Conservation (phyloP, 345 rosid genomes). For the Gynandropsis gynandra region DNA sequence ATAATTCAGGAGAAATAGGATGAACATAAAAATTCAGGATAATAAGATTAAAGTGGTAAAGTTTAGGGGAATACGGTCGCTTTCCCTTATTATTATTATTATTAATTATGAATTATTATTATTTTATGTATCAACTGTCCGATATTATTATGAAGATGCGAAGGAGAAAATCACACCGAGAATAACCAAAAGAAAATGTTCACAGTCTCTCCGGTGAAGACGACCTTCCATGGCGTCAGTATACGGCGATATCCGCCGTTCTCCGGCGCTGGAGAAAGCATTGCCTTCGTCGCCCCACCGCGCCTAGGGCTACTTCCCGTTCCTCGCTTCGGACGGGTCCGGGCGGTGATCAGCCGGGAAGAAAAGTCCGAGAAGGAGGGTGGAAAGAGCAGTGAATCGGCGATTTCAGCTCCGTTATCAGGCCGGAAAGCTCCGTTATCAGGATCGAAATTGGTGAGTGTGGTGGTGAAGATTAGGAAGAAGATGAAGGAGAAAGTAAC, state of each 20-base stretch:
- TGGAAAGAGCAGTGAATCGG: constrained; percentile 19
- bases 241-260: constrained; percentile 29
- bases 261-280: constrained; percentile 2
- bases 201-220: constrained; percentile 32
- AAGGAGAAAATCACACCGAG: too few species aligned
- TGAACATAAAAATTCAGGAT: too few species aligned
- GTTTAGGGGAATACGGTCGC: too few species aligned
- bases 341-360: constrained; percentile 56
- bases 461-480: constrained; percentile 66
- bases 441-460: constrained; percentile 36
- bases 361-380: constrained; percentile 46
- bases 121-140: too few species aligned
- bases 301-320: constrained; percentile 9
- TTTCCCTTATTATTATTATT: too few species aligned
- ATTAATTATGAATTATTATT: too few species aligned
- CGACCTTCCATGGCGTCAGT: constrained; percentile 32
- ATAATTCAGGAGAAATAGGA: too few species aligned
- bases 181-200: constrained; percentile 28
- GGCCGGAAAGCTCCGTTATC: constrained; percentile 29
- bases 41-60: too few species aligned
- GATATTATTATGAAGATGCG: too few species aligned
- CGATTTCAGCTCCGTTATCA: constrained; percentile 16
- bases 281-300: not conserved
- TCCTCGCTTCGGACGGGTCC: constrained; percentile 21
- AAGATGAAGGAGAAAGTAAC: constrained; percentile 65